Conservation (phyloP, 78 protist species). For the Guillardia theta region DNA sequence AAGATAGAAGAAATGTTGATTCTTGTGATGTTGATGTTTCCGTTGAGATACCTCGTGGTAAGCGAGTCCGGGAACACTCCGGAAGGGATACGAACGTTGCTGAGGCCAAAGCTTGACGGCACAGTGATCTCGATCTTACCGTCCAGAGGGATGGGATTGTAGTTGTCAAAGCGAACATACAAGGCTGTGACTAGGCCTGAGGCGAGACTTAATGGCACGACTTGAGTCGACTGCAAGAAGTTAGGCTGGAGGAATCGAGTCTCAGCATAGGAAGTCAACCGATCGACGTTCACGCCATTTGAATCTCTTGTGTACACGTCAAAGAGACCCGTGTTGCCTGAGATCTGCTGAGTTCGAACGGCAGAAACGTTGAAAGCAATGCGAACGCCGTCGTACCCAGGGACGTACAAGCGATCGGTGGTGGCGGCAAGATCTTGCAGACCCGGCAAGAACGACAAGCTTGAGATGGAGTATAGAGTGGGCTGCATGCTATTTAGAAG, state of each 20-base stretch:
- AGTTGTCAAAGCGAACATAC: background rate
- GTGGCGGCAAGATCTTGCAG: too few species aligned
- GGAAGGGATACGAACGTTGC: too few species aligned
- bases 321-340: background rate
- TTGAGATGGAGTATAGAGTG: too few species aligned
- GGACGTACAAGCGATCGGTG: background rate
- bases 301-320: background rate
- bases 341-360: background rate
- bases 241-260: background rate
- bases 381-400: background rate
- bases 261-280: background rate
- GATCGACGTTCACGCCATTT: background rate
- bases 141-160: background rate
- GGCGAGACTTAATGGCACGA: background rate
- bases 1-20: too few species aligned
- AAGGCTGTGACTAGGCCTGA: background rate
- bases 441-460: too few species aligned
- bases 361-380: background rate
- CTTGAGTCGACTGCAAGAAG: background rate
- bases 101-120: background rate
- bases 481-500: too few species aligned
- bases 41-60: too few species aligned
- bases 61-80: too few species aligned
- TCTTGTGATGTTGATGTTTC: too few species aligned
- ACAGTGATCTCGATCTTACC: background rate